Base-by-base conservation (phyloP, 176 grass and related monocot species). In the Carex myosuroides region DNA sequence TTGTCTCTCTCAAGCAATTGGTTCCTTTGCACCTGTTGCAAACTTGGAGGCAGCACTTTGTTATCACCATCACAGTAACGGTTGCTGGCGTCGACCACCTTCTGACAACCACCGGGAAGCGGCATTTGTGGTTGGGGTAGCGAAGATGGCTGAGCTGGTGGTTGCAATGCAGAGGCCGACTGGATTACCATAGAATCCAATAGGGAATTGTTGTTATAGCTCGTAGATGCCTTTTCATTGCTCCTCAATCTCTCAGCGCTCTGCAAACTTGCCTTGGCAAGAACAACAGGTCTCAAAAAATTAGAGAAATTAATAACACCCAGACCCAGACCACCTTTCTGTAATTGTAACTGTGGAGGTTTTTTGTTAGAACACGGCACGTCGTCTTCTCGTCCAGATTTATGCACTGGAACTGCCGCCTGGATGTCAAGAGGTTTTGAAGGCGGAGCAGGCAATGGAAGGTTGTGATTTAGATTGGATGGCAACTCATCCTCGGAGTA, bases 271-370 rank as follows among this genome's bases (percentile, higher is more conserved):
- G 68, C 71, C 53, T 87, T 84, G 3, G 50, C 70, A 13, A 84
- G 59, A 17, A 37, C 17, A 21, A 66, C 17, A 4, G 84, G 80
- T 73, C 71, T 90, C 44, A 85, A 79, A 24, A 90, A 87, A 84
- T 87, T 85, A 13, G 88, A 84, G 63, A 87, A 90, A 68, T 90
- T 90, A 69, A 84, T 54, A 20, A 63, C 20, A 29, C 60, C 71
- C 0, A 26, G 12, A 54, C 13, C 46, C 1, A 54, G 5, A 14
- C 48, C 58, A 9, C 17, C 62, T 56, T 26, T 86, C 9, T 50
- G 65, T 8, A 55, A 39, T 0, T 37, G n/a, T 42, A 86, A 55
- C 8, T n/a, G 60, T 17, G 16, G 17, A 42, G 21, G 39, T 5
- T 83, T 64, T 29, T 83, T 44, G 48, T n/a, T 41, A 35, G 33